Evolutionary conservation across 495 filamentous ascomycete species (phyloP), one percentile per base, ranked within the genome.

Genomic region (Hyaloscypha bicolor): DNA sequence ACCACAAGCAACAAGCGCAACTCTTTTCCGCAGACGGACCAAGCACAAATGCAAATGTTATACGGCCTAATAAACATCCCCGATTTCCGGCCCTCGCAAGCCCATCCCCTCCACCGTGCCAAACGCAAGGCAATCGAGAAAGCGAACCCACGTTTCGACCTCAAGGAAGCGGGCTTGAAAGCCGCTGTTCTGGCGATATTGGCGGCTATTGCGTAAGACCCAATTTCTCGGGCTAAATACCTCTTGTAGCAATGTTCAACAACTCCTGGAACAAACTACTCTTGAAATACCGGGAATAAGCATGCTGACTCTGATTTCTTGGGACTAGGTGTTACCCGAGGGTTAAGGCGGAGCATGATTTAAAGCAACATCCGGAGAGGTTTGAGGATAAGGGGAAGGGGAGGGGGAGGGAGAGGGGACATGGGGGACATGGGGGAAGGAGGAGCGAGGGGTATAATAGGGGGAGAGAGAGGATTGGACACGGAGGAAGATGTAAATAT

Each of bases 131-230:
- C 30, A 9, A 25, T 59, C 35, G 66, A 68, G 42, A 32, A 52
- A 16, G 14, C 63, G 14, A 16, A 16, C 11, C 48, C 58, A 0
- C 29, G 29, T 11, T 59, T 64, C 39, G 37, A 52, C 33, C 51
- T 64, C 9, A 60, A 59, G 21, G 61, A 64, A 5, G 21, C 60
- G 14, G 66, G 35, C 22, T 22, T 64, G 12, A 69, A 69, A 60
- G 62, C n/a, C 12, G 66, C 33, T 2, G 42, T 64, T 19, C 45
- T 69, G n/a, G 37, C 21, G 6, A 6, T 60, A 4, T 35, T 69
- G 39, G 56, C 33, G 8, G 55, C 21, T 0, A 29, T 64, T 14
- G 66, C 66, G 6, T 25, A 25, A 25, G 25, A 25, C 25, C 25
- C 25, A 25, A 25, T 25, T 25, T 25, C 25, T 25, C 25, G 25